Evolutionary conservation across 2,329 filamentous ascomycete species (phyloP).

Genomic region (Saccharata proteae): DNA sequence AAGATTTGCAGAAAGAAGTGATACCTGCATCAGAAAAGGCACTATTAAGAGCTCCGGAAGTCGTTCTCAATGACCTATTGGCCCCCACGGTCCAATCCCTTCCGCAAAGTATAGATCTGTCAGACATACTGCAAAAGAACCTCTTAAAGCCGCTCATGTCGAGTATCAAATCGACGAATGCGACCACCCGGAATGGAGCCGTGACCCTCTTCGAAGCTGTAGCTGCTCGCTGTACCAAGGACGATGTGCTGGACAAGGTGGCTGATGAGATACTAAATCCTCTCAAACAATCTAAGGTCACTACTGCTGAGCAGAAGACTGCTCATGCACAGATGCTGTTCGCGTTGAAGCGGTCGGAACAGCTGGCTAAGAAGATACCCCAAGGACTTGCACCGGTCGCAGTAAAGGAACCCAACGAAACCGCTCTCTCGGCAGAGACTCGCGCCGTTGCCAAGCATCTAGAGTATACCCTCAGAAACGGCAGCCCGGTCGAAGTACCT

Average conservation of each 20-base stretch:
- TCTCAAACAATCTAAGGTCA: constrained; percentile 71
- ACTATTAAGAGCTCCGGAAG: constrained; percentile 77
- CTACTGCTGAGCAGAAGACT: constrained; percentile 72
- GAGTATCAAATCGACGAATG: constrained; percentile 83
- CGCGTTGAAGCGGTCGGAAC: constrained; percentile 46
- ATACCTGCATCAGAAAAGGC: constrained; percentile 79
- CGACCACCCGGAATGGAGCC: constrained; percentile 61
- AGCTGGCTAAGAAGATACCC: constrained; percentile 55
- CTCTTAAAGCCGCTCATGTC: constrained; percentile 80
- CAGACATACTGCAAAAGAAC: constrained; percentile 56
- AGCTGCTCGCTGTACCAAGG: constrained; percentile 49
- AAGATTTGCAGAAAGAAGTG: constrained; percentile 65
- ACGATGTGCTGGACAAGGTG: constrained; percentile 50
- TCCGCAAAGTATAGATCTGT: constrained; percentile 61
- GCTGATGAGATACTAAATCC: constrained; percentile 67
- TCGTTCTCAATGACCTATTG: constrained; percentile 70
- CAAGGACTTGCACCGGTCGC: constrained; percentile 55
- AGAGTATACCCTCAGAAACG: constrained; percentile 48
- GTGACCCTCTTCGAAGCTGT: constrained; percentile 61
- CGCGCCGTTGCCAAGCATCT: constrained; percentile 56
- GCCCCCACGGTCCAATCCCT: constrained; percentile 61
- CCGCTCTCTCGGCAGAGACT: constrained; percentile 65
- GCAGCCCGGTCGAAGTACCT: constrained; percentile 50
- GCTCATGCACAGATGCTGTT: constrained; percentile 72
- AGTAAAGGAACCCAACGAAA: constrained; percentile 79